Evolutionary conservation across 2,329 filamentous ascomycete genomes (phyloP).

Genomic region (Talaromyces sp.): DNA sequence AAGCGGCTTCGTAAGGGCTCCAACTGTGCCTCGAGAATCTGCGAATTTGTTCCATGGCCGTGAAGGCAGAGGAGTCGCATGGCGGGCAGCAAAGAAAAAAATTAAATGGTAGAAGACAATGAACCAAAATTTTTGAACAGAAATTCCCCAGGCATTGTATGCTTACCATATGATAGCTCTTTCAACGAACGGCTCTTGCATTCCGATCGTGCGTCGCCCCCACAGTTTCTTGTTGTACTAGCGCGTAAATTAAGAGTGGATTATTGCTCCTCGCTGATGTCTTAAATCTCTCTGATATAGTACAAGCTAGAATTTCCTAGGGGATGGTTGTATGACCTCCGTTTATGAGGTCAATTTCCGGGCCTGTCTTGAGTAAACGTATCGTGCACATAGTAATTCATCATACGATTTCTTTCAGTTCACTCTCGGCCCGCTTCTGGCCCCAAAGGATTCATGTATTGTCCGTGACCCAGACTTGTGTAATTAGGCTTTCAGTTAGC

Average conservation of each 20-base stretch:
- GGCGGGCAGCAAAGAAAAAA: background rate
- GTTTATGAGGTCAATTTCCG: background rate
- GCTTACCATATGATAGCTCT: background rate
- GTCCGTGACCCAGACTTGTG: background rate
- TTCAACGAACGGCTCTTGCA: background rate
- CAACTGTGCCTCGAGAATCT: background rate
- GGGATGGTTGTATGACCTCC: background rate
- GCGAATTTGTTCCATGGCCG: background rate
- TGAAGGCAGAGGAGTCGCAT: background rate
- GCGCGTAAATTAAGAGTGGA: background rate
- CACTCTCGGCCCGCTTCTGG: background rate
- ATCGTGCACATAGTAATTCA: background rate
- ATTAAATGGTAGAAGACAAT: background rate
- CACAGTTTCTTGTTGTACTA: background rate
- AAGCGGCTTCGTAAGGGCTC: background rate
- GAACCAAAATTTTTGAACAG: background rate
- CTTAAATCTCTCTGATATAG: background rate
- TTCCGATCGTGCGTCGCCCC: background rate
- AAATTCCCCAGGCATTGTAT: background rate
- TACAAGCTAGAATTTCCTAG: background rate
- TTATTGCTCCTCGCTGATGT: background rate
- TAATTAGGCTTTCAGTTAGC: background rate
- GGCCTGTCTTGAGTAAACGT: background rate
- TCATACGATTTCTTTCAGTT: background rate
- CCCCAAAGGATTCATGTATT: background rate